phyloP scores from a whole-genome alignment of 1,284 basidiomycete species.

The Malassezia caprae region DNA sequence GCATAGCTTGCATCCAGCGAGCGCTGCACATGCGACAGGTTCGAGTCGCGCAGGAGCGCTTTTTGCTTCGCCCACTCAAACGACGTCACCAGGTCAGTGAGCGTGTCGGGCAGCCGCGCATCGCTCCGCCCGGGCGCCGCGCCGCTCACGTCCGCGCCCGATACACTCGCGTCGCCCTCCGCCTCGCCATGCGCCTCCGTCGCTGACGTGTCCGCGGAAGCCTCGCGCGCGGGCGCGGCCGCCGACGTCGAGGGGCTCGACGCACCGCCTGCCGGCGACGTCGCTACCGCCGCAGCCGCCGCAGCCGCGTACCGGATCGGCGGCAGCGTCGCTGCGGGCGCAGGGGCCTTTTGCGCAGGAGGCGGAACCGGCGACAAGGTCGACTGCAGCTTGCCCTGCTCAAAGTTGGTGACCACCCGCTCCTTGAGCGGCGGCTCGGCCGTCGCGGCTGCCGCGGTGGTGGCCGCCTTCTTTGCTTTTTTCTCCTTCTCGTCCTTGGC shows the following conservation, averaged over 20 bases:
- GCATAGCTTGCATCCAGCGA: slow-evolving; percentile 81
- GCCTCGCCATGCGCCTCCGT: slow-evolving; percentile 20
- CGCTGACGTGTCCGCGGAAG: slow-evolving; percentile 19
- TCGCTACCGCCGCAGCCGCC: slow-evolving; percentile 19
- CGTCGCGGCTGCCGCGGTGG: slow-evolving; percentile 20
- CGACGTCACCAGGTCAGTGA: slow-evolving; percentile 85
- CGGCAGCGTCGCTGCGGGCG: slow-evolving; percentile 13
- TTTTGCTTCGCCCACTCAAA: slow-evolving; percentile 95
- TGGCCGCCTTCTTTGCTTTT: slow-evolving; percentile 23
- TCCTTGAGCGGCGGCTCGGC: slow-evolving; percentile 50
- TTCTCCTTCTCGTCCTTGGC: slow-evolving; percentile 19
- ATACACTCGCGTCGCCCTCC: slow-evolving; percentile 24
- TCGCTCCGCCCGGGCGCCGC: slow-evolving; percentile 30
- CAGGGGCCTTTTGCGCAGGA: background rate
- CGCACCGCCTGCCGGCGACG: slow-evolving; percentile 11
- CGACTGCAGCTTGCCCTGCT: slow-evolving; percentile 48
- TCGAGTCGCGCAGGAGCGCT: slow-evolving; percentile 70
- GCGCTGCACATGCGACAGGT: slow-evolving; percentile 63
- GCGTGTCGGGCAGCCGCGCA: slow-evolving; percentile 58
- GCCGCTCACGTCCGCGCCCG: slow-evolving; percentile 22
- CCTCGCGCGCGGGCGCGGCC: slow-evolving; percentile 50
- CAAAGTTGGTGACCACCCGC: slow-evolving; percentile 66
- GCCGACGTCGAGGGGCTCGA: slow-evolving; percentile 25
- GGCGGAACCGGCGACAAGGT: slow-evolving; percentile 50
- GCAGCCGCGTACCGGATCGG: slow-evolving; percentile 16